Evolutionary conservation across 768 basidiomycete genomes (phyloP).

Genomic region (Saitozyma podzolica): DNA sequence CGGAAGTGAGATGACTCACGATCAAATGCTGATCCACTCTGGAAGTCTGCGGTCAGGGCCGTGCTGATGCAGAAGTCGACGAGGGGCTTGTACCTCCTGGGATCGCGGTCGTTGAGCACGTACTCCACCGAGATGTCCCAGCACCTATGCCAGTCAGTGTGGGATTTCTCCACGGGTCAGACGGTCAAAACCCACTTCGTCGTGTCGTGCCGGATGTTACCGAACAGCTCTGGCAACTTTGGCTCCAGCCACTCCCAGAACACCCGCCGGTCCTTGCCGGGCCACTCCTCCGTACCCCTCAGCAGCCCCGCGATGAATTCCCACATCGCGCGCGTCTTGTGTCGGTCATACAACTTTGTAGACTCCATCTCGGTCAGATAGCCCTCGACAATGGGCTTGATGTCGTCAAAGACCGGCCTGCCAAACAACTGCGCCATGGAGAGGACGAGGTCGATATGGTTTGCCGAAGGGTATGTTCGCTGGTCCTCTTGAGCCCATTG

Average conservation of each 20-base stretch:
- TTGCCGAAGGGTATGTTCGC: slow-evolving; percentile 54
- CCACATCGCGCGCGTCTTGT: slow-evolving; percentile 81
- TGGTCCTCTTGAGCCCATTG: slow-evolving; percentile 82
- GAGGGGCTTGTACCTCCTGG: slow-evolving; percentile 70
- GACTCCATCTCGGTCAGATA: slow-evolving; percentile 64
- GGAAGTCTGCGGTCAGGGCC: slow-evolving; percentile 70
- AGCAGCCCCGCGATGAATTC: slow-evolving; percentile 75
- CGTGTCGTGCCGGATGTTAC: slow-evolving; percentile 82
- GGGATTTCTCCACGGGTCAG: background rate
- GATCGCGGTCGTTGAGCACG: slow-evolving; percentile 71
- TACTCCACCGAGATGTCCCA: slow-evolving; percentile 60
- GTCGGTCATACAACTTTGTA: slow-evolving; percentile 56
- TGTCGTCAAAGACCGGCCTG: slow-evolving; percentile 65
- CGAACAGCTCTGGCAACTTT: slow-evolving; percentile 65
- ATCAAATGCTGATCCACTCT: slow-evolving; percentile 80
- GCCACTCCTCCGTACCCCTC: slow-evolving; percentile 86
- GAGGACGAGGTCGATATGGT: slow-evolving; percentile 51
- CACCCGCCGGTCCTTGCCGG: slow-evolving; percentile 57
- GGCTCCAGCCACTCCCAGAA: slow-evolving; percentile 73
- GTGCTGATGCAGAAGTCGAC: slow-evolving; percentile 73
- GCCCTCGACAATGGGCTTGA: slow-evolving; percentile 63
- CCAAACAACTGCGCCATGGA: slow-evolving; percentile 73
- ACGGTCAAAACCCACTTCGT: slow-evolving; percentile 36
- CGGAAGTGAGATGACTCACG: slow-evolving; percentile 57
- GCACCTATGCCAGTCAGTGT: slow-evolving; percentile 25